These are phyloP conservation scores for Cyberlindnera bimundalis DNA, from an alignment of 805 yeast genomes.

Conservation along the genomic window DNA sequence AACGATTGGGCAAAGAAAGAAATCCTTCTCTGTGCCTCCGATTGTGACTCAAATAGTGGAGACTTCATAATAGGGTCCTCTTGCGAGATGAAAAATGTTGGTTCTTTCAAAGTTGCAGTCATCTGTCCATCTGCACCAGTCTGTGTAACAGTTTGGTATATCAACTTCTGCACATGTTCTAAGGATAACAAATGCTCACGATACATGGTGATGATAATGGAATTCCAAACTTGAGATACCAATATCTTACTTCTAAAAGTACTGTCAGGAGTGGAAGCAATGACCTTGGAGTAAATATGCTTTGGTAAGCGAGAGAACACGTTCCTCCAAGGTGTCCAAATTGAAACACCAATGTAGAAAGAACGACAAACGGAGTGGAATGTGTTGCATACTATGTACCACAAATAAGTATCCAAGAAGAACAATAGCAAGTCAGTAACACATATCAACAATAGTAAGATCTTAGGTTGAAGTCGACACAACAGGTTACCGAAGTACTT, in stretches of 20 bases:
- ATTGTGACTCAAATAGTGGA: conserved; percentile 53
- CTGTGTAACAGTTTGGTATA: conserved; percentile 81
- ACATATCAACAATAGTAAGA: conserved; percentile 51
- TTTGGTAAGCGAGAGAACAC: conserved; percentile 73
- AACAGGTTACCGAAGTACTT: conserved; percentile 45
- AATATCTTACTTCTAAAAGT: conserved; percentile 95
- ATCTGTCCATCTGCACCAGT: conserved; percentile 35
- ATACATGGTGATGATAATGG: conserved; percentile 97
- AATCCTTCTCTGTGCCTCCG: conserved; percentile 80
- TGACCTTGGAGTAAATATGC: conserved; percentile 66
- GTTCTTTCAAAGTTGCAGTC: conserved; percentile 54
- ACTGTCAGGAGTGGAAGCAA: conserved; percentile 65
- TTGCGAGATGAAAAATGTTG: conserved; percentile 74
- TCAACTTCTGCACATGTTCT: conserved; percentile 94
- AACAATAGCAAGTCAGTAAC: conserved; percentile 65
- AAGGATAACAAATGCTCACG: conserved; percentile 97
- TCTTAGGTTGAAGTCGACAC: conserved; percentile 54
- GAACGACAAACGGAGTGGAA: conserved; percentile 69
- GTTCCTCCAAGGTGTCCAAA: conserved; percentile 89
- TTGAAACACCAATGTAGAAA: conserved; percentile 70
- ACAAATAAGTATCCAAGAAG: conserved; percentile 76
- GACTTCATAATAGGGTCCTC: conserved; percentile 69
- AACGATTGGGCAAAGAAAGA: conserved; percentile 89
- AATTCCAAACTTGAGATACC: conserved; percentile 98
- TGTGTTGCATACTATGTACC: conserved; percentile 84